These are phyloP conservation scores for Massarina eburnea DNA, from an alignment of 2,329 filamentous ascomycete species.

Conservation along the genomic window DNA sequence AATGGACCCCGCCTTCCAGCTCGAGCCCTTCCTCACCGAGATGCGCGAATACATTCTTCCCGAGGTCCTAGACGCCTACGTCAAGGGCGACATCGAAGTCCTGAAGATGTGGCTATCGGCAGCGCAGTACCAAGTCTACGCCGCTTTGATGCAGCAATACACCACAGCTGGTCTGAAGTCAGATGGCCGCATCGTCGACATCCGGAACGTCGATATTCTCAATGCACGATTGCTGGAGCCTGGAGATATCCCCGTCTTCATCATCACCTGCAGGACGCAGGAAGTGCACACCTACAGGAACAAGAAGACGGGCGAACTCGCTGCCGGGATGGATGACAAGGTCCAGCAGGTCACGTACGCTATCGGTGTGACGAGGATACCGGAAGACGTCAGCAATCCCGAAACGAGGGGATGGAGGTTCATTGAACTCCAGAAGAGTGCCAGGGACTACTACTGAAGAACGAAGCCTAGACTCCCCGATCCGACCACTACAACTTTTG, in stretches of 20 bases:
- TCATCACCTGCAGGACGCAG: slow-evolving; percentile 93
- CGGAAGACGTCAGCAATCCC: slow-evolving; percentile 94
- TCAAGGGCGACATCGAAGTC: slow-evolving; percentile 90
- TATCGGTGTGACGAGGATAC: slow-evolving; percentile 89
- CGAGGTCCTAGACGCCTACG: slow-evolving; percentile 95
- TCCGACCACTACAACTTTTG: neutral
- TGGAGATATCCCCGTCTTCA: slow-evolving; percentile 90
- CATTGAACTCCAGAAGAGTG: slow-evolving; percentile 98
- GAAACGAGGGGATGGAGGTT: slow-evolving; percentile 96
- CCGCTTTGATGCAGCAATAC: slow-evolving; percentile 95
- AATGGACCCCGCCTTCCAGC: slow-evolving; percentile 92
- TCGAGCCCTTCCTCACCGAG: slow-evolving; percentile 92
- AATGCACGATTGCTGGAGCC: slow-evolving; percentile 79
- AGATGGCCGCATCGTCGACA: slow-evolving; percentile 92
- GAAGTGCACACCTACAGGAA: slow-evolving; percentile 98
- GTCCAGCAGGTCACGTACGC: slow-evolving; percentile 98
- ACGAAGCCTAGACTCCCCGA: neutral
- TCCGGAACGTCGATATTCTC: slow-evolving; percentile 87
- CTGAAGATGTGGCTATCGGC: slow-evolving; percentile 95
- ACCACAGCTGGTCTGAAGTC: slow-evolving; percentile 90
- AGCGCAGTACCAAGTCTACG: slow-evolving; percentile 94
- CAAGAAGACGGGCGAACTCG: slow-evolving; percentile 82
- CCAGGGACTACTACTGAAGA: slow-evolving; percentile 77
- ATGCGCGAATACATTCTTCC: slow-evolving; percentile 97
- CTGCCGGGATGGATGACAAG: slow-evolving; percentile 97